These are phyloP conservation scores for Pseudogymnoascus sp. DNA, from an alignment of 2,329 filamentous ascomycete species.

Conservation along the genomic window DNA sequence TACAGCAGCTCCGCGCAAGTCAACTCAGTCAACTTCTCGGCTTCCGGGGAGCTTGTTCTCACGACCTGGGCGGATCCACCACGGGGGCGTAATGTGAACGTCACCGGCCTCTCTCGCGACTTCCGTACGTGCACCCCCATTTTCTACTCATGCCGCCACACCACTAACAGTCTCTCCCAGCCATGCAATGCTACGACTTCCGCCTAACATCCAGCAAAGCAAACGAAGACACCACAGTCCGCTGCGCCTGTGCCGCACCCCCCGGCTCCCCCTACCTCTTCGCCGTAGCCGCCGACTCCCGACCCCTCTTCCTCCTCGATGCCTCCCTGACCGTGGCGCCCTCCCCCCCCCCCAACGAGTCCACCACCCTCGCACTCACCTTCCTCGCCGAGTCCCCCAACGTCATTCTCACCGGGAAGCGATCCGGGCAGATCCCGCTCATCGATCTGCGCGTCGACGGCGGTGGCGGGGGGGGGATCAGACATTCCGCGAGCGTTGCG, in stretches of 20 bases:
- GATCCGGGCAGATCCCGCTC: slow-evolving; percentile 35
- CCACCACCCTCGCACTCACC: slow-evolving; percentile 39
- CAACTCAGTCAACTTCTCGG: background rate
- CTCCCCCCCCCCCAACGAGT: slow-evolving; percentile 14
- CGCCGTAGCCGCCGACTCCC: background rate
- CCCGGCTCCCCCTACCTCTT: background rate
- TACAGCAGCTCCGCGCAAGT: background rate
- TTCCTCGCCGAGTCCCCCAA: slow-evolving; percentile 37
- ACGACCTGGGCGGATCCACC: background rate
- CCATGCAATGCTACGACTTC: slow-evolving; percentile 29
- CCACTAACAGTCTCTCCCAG: slow-evolving; percentile 23
- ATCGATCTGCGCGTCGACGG: slow-evolving; percentile 27
- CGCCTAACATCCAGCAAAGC: slow-evolving; percentile 42
- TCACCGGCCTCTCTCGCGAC: background rate
- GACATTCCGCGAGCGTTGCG: slow-evolving; percentile 34
- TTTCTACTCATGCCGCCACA: too few relatives aligned
- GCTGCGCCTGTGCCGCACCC: background rate
- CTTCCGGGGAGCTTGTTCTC: background rate
- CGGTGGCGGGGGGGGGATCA: slow-evolving; percentile 18
- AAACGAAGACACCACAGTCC: slow-evolving; percentile 31
- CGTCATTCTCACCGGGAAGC: slow-evolving; percentile 43
- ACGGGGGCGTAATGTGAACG: background rate
- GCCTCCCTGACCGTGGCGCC: slow-evolving; percentile 15
- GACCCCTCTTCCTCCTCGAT: slow-evolving; percentile 9
- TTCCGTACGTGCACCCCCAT: background rate